Conservation (phyloP, 148 eudicot species). For the Polygonum maritimum region DNA sequence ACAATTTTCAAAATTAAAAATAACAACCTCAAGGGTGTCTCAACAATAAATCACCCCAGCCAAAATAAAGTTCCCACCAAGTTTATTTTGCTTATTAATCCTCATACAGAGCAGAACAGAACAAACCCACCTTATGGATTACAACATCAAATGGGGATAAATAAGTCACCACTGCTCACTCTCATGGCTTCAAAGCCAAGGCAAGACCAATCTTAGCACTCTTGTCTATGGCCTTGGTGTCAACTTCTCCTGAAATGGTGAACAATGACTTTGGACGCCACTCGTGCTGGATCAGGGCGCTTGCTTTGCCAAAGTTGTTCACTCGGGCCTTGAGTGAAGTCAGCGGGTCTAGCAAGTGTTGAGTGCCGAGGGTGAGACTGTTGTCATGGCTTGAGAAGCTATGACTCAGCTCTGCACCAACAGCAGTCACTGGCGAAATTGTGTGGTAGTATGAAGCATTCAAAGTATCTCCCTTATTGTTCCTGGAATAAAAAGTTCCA, state of each 20-base stretch:
- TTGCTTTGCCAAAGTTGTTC: constrained; percentile 62
- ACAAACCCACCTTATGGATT: neutral
- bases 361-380: constrained; percentile 69
- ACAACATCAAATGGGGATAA: neutral
- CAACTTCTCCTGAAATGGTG: constrained; percentile 77
- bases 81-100: neutral
- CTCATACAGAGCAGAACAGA: neutral
- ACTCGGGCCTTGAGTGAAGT: constrained; percentile 63
- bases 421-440: constrained; percentile 55
- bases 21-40: neutral
- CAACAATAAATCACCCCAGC: neutral
- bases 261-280: constrained; percentile 66
- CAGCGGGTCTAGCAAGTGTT: constrained; percentile 53
- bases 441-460: constrained; percentile 57
- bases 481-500: constrained; percentile 22
- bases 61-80: neutral
- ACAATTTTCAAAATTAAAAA: neutral
- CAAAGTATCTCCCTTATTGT: constrained; percentile 62
- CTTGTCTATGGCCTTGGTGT: constrained; percentile 61
- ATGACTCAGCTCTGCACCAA: constrained; percentile 60
- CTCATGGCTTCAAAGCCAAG: constrained; percentile 70
- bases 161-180: neutral
- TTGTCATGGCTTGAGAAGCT: constrained; percentile 67
- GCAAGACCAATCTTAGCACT: constrained; percentile 73
- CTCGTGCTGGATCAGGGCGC: constrained; percentile 70